Conservation (phyloP, 2,329 filamentous ascomycete species). For the Aspergillus caelatus region DNA sequence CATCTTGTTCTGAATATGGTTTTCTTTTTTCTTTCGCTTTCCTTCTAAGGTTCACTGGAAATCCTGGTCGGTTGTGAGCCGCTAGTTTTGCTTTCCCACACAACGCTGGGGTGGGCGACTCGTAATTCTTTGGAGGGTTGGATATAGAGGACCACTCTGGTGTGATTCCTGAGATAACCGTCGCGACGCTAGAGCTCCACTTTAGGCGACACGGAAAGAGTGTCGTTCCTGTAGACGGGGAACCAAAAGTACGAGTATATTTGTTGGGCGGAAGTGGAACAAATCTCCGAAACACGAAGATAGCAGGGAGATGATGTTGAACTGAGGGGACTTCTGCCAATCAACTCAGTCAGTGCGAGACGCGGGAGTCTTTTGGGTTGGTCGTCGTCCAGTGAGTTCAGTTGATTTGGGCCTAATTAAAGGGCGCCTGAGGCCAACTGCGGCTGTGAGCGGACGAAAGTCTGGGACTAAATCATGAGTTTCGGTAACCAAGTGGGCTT, state of each 20-base stretch:
- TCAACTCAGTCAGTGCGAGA: constrained; percentile 1
- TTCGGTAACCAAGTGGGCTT: constrained; percentile 11
- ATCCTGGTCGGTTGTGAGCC: neutral
- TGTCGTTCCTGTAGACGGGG: neutral
- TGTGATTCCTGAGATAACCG: constrained; percentile 1
- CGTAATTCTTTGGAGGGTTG: neutral
- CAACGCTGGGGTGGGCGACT: neutral
- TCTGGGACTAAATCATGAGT: neutral
- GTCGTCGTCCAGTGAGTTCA: neutral
- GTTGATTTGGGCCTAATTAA: constrained; percentile 5
- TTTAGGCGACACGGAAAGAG: neutral
- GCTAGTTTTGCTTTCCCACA: neutral
- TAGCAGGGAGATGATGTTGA: neutral
- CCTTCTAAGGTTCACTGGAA: neutral
- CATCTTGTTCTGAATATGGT: neutral
- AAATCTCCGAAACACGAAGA: constrained; percentile 1
- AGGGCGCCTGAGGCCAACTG: constrained; percentile 3
- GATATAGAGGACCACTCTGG: neutral
- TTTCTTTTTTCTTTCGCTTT: neutral
- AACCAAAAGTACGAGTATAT: neutral
- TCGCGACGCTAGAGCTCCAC: constrained; percentile 7
- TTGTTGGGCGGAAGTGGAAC: neutral
- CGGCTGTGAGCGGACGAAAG: constrained; percentile 1
- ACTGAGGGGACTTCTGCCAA: constrained; percentile 6
- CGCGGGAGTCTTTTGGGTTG: neutral